Conservation (phyloP, 352 stramenopile species). For the Globisporangium acanthophoron region DNA sequence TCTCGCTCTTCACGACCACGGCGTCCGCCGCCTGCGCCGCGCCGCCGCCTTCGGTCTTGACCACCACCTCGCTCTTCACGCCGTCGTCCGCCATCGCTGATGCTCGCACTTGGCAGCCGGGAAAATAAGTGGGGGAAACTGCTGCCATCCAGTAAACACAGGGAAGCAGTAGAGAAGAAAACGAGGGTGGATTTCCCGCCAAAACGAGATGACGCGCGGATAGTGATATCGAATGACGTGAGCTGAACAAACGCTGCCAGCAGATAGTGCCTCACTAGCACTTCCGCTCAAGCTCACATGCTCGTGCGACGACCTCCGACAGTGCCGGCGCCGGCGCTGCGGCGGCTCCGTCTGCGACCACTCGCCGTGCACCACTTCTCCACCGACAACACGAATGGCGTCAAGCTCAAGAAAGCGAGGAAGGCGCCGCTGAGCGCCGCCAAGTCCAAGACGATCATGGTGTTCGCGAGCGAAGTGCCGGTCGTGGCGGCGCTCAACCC, state of each 20-base stretch:
- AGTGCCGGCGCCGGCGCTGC: background rate
- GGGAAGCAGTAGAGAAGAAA: background rate
- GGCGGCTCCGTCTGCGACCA: background rate
- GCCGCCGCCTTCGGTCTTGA: constrained; percentile 21
- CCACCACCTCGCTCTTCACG: constrained; percentile 16
- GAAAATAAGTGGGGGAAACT: background rate
- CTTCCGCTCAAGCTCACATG: background rate
- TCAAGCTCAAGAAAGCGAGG: constrained; percentile 3
- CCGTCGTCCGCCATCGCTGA: constrained; percentile 22
- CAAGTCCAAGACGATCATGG: constrained; percentile 37
- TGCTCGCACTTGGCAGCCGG: background rate
- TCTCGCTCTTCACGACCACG: constrained; percentile 31
- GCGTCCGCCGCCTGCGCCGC: background rate
- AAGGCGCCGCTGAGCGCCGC: background rate
- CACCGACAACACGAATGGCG: background rate
- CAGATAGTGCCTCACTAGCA: too few relatives aligned
- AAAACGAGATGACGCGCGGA: background rate
- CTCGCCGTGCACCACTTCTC: background rate
- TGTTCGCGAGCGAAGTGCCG: constrained; percentile 85
- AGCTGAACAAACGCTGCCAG: background rate
- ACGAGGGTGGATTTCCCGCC: background rate
- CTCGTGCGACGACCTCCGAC: background rate
- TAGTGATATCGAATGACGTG: background rate
- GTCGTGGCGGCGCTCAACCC: constrained; percentile 78
- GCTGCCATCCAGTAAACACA: background rate